Evolutionary conservation across 169 alveolate species (phyloP).

Genomic region (Perkinsus olseni): DNA sequence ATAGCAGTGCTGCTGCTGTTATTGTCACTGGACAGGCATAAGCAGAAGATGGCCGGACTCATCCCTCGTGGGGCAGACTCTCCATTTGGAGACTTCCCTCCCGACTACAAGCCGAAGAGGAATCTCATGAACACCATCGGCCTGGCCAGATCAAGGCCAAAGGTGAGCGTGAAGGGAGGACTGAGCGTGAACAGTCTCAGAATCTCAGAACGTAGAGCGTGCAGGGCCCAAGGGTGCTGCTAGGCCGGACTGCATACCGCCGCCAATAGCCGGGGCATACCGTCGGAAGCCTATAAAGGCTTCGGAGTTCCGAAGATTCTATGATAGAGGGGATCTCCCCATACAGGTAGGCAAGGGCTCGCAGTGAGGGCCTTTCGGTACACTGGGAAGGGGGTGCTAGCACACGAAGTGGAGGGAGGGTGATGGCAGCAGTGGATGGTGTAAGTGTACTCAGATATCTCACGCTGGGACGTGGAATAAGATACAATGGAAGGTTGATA

Average conservation of each 20-base stretch:
- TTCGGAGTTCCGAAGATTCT: slow-evolving; percentile 43
- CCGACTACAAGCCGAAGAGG: slow-evolving; percentile 52
- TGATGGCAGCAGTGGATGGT: background rate
- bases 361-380: background rate
- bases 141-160: slow-evolving; percentile 5
- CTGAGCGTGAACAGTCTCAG: background rate
- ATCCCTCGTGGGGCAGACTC: slow-evolving; percentile 63
- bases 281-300: slow-evolving; percentile 15
- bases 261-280: slow-evolving; percentile 72
- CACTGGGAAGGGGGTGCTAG: background rate
- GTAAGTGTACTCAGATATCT: background rate
- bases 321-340: slow-evolving; percentile 88
- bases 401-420: background rate
- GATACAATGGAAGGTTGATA: slow-evolving; percentile 65
- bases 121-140: slow-evolving; percentile 25
- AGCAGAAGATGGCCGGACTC: slow-evolving; percentile 35
- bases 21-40: background rate
- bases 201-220: slow-evolving; percentile 19
- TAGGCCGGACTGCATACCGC: slow-evolving; percentile 45
- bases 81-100: slow-evolving; percentile 84
- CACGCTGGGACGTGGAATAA: slow-evolving; percentile 58
- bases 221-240: slow-evolving; percentile 55
- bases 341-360: slow-evolving; percentile 48
- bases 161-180: background rate
- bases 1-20: background rate